These are phyloP conservation scores for Scheffersomyces ergatensis DNA, from an alignment of 805 yeast species.

Conservation along the genomic window DNA sequence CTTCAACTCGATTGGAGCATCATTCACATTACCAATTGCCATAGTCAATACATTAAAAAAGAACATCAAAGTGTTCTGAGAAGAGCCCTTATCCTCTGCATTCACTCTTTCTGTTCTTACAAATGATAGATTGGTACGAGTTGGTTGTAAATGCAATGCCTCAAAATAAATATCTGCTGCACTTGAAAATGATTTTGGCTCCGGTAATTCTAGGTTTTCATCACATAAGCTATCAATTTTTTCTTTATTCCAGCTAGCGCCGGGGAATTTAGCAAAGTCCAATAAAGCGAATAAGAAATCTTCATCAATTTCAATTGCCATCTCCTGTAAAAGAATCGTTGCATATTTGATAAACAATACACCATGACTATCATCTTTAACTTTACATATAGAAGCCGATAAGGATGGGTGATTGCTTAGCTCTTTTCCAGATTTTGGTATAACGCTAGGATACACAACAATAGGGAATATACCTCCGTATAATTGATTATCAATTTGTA, in stretches of 20 bases:
- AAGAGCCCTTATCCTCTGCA: slow-evolving; percentile 56
- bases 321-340: slow-evolving; percentile 82
- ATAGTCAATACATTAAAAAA: slow-evolving; percentile 83
- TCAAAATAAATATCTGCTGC: slow-evolving; percentile 87
- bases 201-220: slow-evolving; percentile 63
- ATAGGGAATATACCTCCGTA: slow-evolving; percentile 89
- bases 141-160: slow-evolving; percentile 87
- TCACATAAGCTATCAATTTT: slow-evolving; percentile 56
- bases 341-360: slow-evolving; percentile 89
- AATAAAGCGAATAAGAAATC: slow-evolving; percentile 81
- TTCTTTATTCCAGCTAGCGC: slow-evolving; percentile 67
- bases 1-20: slow-evolving; percentile 89
- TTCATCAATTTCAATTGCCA: slow-evolving; percentile 91
- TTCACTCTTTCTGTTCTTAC: slow-evolving; percentile 80
- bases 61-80: slow-evolving; percentile 69
- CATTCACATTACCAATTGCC: slow-evolving; percentile 97
- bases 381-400: slow-evolving; percentile 78
- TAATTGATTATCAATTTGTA: slow-evolving; percentile 89
- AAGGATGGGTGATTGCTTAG: slow-evolving; percentile 88
- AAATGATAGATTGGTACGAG: slow-evolving; percentile 84
- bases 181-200: slow-evolving; percentile 54
- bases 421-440: slow-evolving; percentile 81
- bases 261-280: slow-evolving; percentile 79
- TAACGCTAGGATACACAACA: slow-evolving; percentile 81
- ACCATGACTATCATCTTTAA: slow-evolving; percentile 89